These are phyloP conservation scores for Leucosporidium creatinivorum DNA, from an alignment of 768 basidiomycete genomes.

Conservation along the genomic window DNA sequence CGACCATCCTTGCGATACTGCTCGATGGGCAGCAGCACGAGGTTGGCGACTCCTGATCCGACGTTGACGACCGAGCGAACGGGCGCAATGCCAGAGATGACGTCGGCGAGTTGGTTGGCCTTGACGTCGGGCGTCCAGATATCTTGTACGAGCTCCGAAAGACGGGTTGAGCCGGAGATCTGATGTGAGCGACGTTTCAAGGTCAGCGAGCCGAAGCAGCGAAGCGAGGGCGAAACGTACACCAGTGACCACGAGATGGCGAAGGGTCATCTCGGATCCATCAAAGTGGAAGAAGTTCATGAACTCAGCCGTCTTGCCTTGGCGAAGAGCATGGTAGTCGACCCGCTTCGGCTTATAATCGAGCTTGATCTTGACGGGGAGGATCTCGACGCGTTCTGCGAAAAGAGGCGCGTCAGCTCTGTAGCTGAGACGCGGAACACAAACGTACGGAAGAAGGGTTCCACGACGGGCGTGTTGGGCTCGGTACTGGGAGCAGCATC, in stretches of 20 bases:
- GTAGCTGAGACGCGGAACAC: neutral
- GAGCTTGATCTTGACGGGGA: slow-evolving; percentile 87
- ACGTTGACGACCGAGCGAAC: slow-evolving; percentile 96
- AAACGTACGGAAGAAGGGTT: slow-evolving; percentile 66
- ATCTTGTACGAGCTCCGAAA: slow-evolving; percentile 90
- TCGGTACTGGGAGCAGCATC: slow-evolving; percentile 41
- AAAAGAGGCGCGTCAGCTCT: neutral
- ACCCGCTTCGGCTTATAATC: slow-evolving; percentile 98
- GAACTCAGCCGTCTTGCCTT: slow-evolving; percentile 86
- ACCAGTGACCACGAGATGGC: slow-evolving; percentile 84
- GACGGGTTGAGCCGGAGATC: slow-evolving; percentile 85
- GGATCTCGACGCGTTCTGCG: slow-evolving; percentile 85
- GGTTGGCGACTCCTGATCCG: slow-evolving; percentile 91
- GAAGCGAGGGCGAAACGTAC: slow-evolving; percentile 49
- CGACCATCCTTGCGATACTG: slow-evolving; percentile 97
- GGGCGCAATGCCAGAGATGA: slow-evolving; percentile 91
- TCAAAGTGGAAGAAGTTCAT: slow-evolving; percentile 99
- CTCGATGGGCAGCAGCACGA: slow-evolving; percentile 88
- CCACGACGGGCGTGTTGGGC: slow-evolving; percentile 40
- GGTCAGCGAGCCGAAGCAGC: neutral
- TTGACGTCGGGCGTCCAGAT: slow-evolving; percentile 99
- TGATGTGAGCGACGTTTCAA: slow-evolving; percentile 40
- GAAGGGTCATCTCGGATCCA: slow-evolving; percentile 92
- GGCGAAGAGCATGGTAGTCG: slow-evolving; percentile 79
- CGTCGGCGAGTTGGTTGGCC: slow-evolving; percentile 92